Base-by-base conservation (phyloP, 2,329 filamentous ascomycete species). In the Epichloe glyceriae region DNA sequence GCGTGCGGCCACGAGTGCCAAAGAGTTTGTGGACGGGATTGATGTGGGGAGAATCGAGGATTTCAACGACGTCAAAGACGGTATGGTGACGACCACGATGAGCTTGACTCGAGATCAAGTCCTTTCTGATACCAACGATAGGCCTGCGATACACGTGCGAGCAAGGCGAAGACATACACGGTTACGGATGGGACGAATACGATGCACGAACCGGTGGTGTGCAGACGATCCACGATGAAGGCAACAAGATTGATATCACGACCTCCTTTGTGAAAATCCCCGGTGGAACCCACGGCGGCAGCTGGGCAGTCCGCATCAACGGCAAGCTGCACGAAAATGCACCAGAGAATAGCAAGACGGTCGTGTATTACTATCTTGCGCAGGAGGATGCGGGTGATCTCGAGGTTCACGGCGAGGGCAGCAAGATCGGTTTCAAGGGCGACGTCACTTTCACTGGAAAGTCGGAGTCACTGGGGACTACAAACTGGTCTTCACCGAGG, bases 181-280 rank as follows among this genome's bases (percentile, higher is more conserved):
- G 91, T 51, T 98, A 98, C 66, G 93, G 93, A 55, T 98, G 93
- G 93, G 90, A 97, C 61, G 88, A 95, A 65, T 98, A 94, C 66
- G 93, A 98, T 68, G 83, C 89, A 20, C 79, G 93, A 52, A 85
- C 77, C 51, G 93, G 93, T 55, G 93, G 93, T 51, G 76, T 86
- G 20, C 88, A 98, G 68, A 86, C 86, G 0, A 91, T 98, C 53
- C 88, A 94, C 63, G 93, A 98, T 66, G 82, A 83, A 50, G 85
- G 80, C 46, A 98, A 98, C 69, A 79, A 79, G 52, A 78, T 98
- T 57, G 90, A 97, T 69, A 78, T 98, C 55, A 94, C 86, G 8
- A 96, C 91, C 42, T 86, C 88, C 48, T 96, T 97, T 68, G 82
- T 96, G 62, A 98, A 97, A 70, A 78, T 95, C 37, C 87, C 90